These are phyloP conservation scores for Cercospora nicotianae DNA, from an alignment of 2,329 filamentous ascomycete genomes.

Conservation along the genomic window DNA sequence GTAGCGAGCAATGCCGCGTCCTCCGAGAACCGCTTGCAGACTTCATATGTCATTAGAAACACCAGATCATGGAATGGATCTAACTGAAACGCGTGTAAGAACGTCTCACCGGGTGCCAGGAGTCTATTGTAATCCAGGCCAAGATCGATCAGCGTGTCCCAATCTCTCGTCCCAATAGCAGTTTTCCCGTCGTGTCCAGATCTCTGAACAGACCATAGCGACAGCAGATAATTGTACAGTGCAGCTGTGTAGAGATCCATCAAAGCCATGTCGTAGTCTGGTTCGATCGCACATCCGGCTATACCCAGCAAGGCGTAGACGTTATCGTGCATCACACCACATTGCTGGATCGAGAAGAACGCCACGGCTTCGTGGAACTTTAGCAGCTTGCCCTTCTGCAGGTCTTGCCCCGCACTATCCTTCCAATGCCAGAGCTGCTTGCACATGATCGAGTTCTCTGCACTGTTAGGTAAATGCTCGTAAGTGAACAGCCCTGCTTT, in stretches of 20 bases:
- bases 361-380: slow-evolving; percentile 10
- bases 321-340: slow-evolving; percentile 11
- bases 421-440: slow-evolving; percentile 16
- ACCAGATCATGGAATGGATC: slow-evolving; percentile 9
- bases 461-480: slow-evolving; percentile 4
- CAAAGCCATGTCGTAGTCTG: slow-evolving; percentile 17
- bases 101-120: neutral
- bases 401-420: slow-evolving; percentile 9
- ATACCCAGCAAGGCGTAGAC: slow-evolving; percentile 17
- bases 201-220: neutral
- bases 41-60: slow-evolving; percentile 5
- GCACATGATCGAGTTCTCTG: slow-evolving; percentile 11
- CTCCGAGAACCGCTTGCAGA: slow-evolving; percentile 2
- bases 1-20: neutral
- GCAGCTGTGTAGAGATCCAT: slow-evolving; percentile 12
- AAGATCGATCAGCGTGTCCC: neutral
- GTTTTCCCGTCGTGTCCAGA: neutral
- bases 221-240: slow-evolving; percentile 8
- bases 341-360: slow-evolving; percentile 10
- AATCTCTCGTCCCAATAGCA: neutral
- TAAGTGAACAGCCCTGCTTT: slow-evolving; percentile 11
- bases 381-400: slow-evolving; percentile 1
- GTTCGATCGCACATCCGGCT: slow-evolving; percentile 6
- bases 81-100: slow-evolving; percentile 7
- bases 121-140: slow-evolving; percentile 4